Evolutionary conservation across 2,329 filamentous ascomycete genomes (phyloP), one percentile per base, ranked within the genome.

Genomic region (Fonsecaea pugnacius): DNA sequence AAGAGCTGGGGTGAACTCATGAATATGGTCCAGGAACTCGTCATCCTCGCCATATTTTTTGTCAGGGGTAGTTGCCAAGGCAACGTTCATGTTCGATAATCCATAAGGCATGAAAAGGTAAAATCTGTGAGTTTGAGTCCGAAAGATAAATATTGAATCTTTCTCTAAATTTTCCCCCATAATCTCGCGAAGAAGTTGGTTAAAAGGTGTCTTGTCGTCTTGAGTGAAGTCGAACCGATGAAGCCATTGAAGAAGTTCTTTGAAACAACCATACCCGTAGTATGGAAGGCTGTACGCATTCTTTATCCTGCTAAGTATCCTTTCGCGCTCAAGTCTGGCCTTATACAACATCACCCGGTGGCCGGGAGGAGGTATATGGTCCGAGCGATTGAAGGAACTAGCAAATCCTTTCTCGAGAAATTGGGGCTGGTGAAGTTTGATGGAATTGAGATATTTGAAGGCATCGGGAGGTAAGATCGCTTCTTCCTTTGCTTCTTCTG

Each of bases 201-300:
- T 4, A 38, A 58, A 58, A 40, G 1, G 1, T 5, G 3, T 6
- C 30, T 58, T 21, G 33, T 58, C 35, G 36, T 58, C 55, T 40
- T 58, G 55, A 58, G 55, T 46, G 55, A 58, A 58, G 55, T 58
- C 55, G 55, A 58, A 46, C 55, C 55, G 55, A 18, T 58, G 35
- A 46, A 58, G 55, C 55, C 55, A 58, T 58, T 58, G 55, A 58
- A 58, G 36, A 32, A 38, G 36, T 58, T 58, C 55, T 58, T 43
- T 58, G 21, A 58, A 46, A 58, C 36, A 46, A 46, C 33, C 21
- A 27, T 14, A 2, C 32, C 3, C 4, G 55, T 46, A 58, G 55
- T 1, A 10, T 58, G 55, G 36, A 24, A 38, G 3, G 16, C 54
- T 2, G 35, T 57, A 57, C 54, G 18, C 54, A 21, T 38, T 40